phyloP scores from a whole-genome alignment of 75 land plant genomes.

The Selaginella moellendorffii region DNA sequence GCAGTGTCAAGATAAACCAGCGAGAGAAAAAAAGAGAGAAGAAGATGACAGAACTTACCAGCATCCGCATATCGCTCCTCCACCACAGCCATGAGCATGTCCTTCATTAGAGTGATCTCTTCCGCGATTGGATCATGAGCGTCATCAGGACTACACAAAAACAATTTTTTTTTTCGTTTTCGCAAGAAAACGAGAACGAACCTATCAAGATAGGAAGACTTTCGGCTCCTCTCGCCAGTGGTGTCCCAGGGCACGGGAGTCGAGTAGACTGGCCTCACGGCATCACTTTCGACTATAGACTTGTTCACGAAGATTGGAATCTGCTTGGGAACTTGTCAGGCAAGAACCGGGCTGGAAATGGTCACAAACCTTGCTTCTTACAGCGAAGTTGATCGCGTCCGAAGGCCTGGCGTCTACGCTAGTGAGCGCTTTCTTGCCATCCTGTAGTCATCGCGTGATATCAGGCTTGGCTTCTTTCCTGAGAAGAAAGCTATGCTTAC shows the following conservation, averaged over 20 bases:
- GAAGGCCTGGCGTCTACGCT: constrained; percentile 76
- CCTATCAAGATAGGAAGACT: constrained; percentile 11
- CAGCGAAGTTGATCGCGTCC: constrained; percentile 74
- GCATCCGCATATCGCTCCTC: constrained; percentile 66
- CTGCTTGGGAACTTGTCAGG: constrained; percentile 18
- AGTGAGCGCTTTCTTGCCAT: constrained; percentile 32
- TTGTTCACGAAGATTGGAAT: constrained; percentile 57
- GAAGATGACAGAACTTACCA: constrained; percentile 16
- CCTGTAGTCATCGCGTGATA: constrained; percentile 17
- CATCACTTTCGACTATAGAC: constrained; percentile 41
- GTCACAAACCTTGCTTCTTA: constrained; percentile 42
- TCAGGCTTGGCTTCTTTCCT: not conserved
- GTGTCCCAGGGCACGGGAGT: not conserved
- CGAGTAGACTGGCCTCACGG: constrained; percentile 38
- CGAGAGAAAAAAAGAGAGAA: not conserved
- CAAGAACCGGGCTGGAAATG: too few relatives aligned
- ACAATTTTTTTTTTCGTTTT: too few relatives aligned
- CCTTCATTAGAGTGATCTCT: constrained; percentile 42
- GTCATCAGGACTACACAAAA: constrained; percentile 30
- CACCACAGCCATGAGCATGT: constrained; percentile 39
- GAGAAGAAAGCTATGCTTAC: constrained; percentile 14
- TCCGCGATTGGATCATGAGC: constrained; percentile 48
- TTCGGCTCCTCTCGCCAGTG: not conserved
- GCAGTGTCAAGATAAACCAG: not conserved
- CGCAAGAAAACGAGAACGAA: not conserved